A percentile compares a stretch with the other conserved stretches of the same genome.
Conservation (phyloP, 139 green algal species). For the Micractinium sp. region DNA sequence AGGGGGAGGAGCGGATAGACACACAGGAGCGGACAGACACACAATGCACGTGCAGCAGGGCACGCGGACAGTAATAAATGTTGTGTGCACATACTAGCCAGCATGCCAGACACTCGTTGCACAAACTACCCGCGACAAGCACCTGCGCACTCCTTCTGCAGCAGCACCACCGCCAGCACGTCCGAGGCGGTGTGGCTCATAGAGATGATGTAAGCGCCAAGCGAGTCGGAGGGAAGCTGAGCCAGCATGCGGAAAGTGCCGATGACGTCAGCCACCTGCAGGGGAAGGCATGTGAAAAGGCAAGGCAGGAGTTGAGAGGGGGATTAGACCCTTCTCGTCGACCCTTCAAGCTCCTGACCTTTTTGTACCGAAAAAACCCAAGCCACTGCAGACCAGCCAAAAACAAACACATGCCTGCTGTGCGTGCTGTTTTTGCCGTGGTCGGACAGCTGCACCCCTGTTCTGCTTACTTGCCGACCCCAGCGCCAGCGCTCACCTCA, state of each 20-base stretch:
- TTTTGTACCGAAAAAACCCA: too few species aligned
- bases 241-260: constrained; percentile 80
- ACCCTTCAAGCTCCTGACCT: too few species aligned
- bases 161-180: constrained; percentile 94
- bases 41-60: too few species aligned
- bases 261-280: constrained; percentile 80
- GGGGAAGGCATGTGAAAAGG: background rate
- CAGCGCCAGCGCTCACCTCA: constrained; percentile 57
- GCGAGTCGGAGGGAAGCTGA: constrained; percentile 58
- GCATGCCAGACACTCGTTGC: background rate
- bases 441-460: too few species aligned
- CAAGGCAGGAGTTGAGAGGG: background rate
- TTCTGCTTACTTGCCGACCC: too few species aligned
- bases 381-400: too few species aligned
- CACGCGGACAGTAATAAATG: too few species aligned
- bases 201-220: constrained; percentile 97
- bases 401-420: too few species aligned
- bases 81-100: background rate
- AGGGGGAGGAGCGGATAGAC: too few species aligned
- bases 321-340: too few species aligned
- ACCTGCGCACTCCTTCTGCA: constrained; percentile 76
- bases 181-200: constrained; percentile 90
- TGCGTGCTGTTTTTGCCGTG: too few species aligned
- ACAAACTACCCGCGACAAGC: background rate
- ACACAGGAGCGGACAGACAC: too few species aligned